Percentiles rank a stretch among this genome's conserved stretches.
phyloP scores from a whole-genome alignment of 1,139 yeast genomes.

The Lodderomyces theae region DNA sequence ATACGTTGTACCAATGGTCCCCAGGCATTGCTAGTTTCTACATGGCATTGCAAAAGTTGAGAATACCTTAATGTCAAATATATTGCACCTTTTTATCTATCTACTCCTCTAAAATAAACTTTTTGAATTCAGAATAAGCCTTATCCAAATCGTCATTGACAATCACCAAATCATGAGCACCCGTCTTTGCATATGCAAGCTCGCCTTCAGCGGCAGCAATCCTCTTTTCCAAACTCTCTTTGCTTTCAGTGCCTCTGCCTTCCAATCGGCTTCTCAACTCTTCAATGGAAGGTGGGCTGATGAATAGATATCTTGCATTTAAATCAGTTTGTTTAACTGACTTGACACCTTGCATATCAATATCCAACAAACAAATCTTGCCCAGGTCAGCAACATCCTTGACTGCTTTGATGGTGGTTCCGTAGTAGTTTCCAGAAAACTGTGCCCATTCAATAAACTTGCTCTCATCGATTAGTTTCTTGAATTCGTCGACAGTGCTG shows the following conservation, averaged over 20 bases:
- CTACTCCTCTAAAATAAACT: conserved; percentile 54
- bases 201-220: conserved; percentile 84
- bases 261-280: conserved; percentile 68
- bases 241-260: conserved; percentile 92
- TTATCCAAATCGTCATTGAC: conserved; percentile 89
- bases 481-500: conserved; percentile 73
- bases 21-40: neutral
- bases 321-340: conserved; percentile 79
- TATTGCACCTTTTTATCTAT: neutral
- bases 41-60: neutral
- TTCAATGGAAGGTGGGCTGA: conserved; percentile 91
- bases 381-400: conserved; percentile 64
- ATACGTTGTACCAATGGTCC: too few species aligned
- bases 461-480: conserved; percentile 64
- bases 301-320: conserved; percentile 79
- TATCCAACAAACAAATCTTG: conserved; percentile 83
- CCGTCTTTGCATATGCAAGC: conserved; percentile 81
- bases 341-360: conserved; percentile 98
- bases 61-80: neutral
- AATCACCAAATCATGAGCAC: conserved; percentile 86
- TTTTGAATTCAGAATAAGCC: conserved; percentile 79
- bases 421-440: conserved; percentile 95
- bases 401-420: conserved; percentile 85
- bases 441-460: conserved; percentile 97
- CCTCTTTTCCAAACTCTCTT: conserved; percentile 79